These are phyloP conservation scores for Artemisia argyi DNA, from an alignment of 129 eudicot species.

Conservation along the genomic window DNA sequence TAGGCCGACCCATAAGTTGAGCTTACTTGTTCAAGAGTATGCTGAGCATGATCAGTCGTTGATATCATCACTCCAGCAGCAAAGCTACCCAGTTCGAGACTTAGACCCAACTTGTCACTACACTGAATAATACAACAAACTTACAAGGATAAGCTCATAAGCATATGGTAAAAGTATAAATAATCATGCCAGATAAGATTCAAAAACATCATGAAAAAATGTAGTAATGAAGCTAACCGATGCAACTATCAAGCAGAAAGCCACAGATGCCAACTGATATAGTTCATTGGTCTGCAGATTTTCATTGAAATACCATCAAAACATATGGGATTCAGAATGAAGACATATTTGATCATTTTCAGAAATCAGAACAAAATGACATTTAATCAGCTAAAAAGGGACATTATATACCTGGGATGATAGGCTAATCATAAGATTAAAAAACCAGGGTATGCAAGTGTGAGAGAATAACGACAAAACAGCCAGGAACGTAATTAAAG, in stretches of 20 bases:
- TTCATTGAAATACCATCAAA: constrained; percentile 27
- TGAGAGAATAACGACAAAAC: constrained; percentile 62
- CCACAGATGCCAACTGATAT: constrained; percentile 88
- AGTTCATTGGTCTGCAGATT: constrained; percentile 90
- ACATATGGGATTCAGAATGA: constrained; percentile 14
- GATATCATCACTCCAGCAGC: constrained; percentile 99
- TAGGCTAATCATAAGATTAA: constrained; percentile 79
- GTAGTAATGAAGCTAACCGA: constrained; percentile 63
- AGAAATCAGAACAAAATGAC: constrained; percentile 7
- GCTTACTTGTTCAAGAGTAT: constrained; percentile 84
- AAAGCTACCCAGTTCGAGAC: constrained; percentile 93
- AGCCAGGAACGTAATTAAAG: constrained; percentile 62
- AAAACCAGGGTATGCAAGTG: constrained; percentile 77
- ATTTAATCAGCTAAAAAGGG: constrained; percentile 15
- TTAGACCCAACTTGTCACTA: constrained; percentile 90
- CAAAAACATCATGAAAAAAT: constrained; percentile 5
- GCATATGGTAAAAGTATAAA: constrained; percentile 10
- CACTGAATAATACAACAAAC: constrained; percentile 48
- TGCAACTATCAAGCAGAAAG: constrained; percentile 93
- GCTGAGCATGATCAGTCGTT: constrained; percentile 87
- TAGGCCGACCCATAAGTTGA: constrained; percentile 11
- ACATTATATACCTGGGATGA: constrained; percentile 64
- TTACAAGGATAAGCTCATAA: constrained; percentile 12
- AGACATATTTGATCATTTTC: constrained; percentile 3
- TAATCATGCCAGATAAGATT: constrained; percentile 5